Conservation (phyloP, 495 filamentous ascomycete genomes). For the Annulohypoxylon nitens region DNA sequence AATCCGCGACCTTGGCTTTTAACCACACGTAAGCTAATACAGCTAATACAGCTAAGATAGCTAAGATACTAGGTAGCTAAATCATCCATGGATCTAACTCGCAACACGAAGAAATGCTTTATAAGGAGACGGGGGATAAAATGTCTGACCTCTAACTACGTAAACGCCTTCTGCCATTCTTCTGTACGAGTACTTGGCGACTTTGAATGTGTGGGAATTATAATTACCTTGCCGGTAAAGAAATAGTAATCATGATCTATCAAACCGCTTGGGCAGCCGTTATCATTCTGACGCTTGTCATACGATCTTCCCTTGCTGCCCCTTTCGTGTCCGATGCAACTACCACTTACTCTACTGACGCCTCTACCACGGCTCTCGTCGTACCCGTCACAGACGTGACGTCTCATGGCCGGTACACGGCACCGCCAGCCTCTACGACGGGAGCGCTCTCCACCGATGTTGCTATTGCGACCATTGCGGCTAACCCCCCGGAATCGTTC, state of each 20-base stretch:
- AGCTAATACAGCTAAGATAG: too few species aligned
- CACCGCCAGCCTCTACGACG: conserved; percentile 69
- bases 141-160: background rate
- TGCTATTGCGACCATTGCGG: conserved; percentile 62
- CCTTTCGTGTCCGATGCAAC: conserved; percentile 54
- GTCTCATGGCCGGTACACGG: conserved; percentile 69
- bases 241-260: conserved; percentile 36
- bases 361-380: conserved; percentile 39
- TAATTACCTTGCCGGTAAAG: background rate
- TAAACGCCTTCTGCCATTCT: background rate
- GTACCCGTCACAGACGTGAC: conserved; percentile 57
- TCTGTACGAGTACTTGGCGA: background rate
- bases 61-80: background rate
- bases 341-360: conserved; percentile 51
- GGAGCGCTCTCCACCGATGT: conserved; percentile 67
- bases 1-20: background rate
- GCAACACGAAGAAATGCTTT: conserved; percentile 4
- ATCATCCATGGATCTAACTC: too few species aligned
- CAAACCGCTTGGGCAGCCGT: conserved; percentile 33
- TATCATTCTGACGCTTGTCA: conserved; percentile 43
- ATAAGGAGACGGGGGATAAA: background rate
- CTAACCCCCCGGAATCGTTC: conserved; percentile 60
- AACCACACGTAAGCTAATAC: background rate
- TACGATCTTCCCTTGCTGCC: conserved; percentile 46
- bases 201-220: background rate